Conservation (phyloP, 176 grass and related monocot species). For the Ampelocalamus luodianensis region DNA sequence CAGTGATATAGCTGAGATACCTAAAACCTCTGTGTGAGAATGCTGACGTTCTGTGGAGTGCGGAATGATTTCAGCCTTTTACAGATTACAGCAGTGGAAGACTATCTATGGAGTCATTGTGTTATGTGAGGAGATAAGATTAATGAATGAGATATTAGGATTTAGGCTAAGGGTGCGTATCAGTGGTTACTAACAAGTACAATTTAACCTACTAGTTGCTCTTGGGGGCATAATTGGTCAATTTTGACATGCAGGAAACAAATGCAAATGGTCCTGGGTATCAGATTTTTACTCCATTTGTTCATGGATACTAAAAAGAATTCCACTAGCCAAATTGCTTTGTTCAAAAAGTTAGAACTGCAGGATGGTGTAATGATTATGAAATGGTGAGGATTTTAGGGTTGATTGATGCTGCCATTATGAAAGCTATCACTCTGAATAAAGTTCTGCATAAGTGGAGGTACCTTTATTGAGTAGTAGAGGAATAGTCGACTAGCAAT, state of each 20-base stretch:
- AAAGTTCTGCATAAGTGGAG: constrained; percentile 53
- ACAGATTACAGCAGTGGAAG: background rate
- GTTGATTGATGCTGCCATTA: constrained; percentile 44
- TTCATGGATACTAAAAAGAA: constrained; percentile 27
- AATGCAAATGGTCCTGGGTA: constrained; percentile 12
- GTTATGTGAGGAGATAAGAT: background rate
- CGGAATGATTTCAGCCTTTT: background rate
- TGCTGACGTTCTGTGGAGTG: background rate
- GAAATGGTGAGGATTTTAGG: constrained; percentile 44
- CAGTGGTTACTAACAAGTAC: background rate
- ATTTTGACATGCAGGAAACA: constrained; percentile 19
- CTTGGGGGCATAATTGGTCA: background rate
- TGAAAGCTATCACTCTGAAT: constrained; percentile 48
- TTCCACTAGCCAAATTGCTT: constrained; percentile 25
- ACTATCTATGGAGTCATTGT: background rate
- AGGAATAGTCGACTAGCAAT: constrained; percentile 34
- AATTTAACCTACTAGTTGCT: background rate
- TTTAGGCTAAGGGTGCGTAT: background rate
- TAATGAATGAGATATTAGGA: background rate
- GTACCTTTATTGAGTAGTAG: constrained; percentile 53
- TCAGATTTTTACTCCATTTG: constrained; percentile 11
- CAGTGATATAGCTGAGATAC: constrained; percentile 5
- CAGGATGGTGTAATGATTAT: constrained; percentile 56
- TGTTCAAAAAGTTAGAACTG: constrained; percentile 45
- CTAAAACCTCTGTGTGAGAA: background rate